These are phyloP conservation scores for Penicillium malachiteum DNA, from an alignment of 495 filamentous ascomycete genomes.

Conservation along the genomic window DNA sequence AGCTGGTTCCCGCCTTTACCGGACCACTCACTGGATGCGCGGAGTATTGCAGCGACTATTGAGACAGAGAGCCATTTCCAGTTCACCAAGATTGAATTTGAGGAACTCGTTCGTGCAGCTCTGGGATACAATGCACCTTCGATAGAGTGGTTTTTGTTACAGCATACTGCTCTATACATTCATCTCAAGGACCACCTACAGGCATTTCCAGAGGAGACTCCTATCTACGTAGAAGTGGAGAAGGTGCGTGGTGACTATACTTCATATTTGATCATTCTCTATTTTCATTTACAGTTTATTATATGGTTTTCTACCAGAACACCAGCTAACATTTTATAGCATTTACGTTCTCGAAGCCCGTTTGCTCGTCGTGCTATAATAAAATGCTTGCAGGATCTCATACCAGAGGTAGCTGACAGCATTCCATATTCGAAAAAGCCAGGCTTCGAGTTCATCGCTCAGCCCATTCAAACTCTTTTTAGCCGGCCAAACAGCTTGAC, in stretches of 20 bases:
- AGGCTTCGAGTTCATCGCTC: constrained; percentile 40
- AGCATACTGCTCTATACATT: constrained; percentile 40
- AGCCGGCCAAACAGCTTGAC: constrained; percentile 30
- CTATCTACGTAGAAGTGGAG: constrained; percentile 36
- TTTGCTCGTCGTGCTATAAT: constrained; percentile 41
- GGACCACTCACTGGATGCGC: constrained; percentile 18
- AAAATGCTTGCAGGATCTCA: constrained; percentile 26
- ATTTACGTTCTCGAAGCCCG: constrained; percentile 36
- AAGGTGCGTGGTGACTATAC: constrained; percentile 21
- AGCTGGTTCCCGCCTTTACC: constrained; percentile 37
- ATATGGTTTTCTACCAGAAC: neutral
- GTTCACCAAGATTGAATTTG: constrained; percentile 40
- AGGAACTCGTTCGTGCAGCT: constrained; percentile 41
- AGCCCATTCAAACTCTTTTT: constrained; percentile 40
- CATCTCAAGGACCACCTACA: constrained; percentile 36
- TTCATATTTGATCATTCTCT: neutral
- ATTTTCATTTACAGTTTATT: neutral
- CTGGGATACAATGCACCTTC: constrained; percentile 32
- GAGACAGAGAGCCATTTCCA: constrained; percentile 46
- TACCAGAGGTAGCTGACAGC: constrained; percentile 11
- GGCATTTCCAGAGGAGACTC: constrained; percentile 34
- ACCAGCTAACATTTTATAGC: constrained; percentile 17
- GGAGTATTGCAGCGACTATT: constrained; percentile 33
- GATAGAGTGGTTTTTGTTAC: constrained; percentile 44
- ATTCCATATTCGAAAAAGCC: constrained; percentile 13